Evolutionary conservation across 2,329 filamentous ascomycete species (phyloP), one percentile per base, ranked within the genome.

Genomic region (Hypoxylon sp.): DNA sequence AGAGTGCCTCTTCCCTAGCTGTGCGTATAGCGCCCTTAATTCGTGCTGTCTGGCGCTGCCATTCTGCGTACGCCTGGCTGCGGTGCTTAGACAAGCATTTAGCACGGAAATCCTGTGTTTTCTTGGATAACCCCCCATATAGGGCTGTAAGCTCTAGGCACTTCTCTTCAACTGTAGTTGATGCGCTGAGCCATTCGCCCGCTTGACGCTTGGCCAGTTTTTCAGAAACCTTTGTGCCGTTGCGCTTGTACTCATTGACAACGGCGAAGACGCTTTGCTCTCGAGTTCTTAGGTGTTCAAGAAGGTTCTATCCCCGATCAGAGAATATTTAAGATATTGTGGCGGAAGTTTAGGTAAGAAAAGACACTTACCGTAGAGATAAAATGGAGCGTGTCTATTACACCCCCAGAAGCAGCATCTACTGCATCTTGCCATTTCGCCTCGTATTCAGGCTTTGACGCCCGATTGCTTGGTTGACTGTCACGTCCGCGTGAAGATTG

Each of bases 181-280:
- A 60, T 53, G 55, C 57, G 22, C 48, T 26, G n/a, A 36, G 30
- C 48, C 33, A 52, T 51, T 70, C 68, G 33, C 26, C 48, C 48
- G 32, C n/a, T 38, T 70, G 68, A 12, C 48, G 55, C 40, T 52
- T 58, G 11, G 38, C 46, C 36, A 70, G 14, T 16, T 33, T 64
- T 11, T 59, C 40, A 0, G 57, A 50, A 16, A 71, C 28, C 14
- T 61, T 67, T 22, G 28, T 59, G 11, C 64, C 62, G 16, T 71
- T 68, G 8, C 61, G 64, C 32, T 54, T 64, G 36, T 71, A 71
- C 40, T 71, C 69, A 7, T 61, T 22, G 9, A 66, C 40, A 28
- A 70, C 48, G 20, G 59, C 18, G 28, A 62, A 56, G 42, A 69
- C n/a, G 4, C 45, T 64, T 61, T 70, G 36, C 42, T 69, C 67